Evolutionary conservation across 1,284 basidiomycete genomes (phyloP), one percentile per base, ranked within the genome.

Genomic region (Spongispora temasekensis): DNA sequence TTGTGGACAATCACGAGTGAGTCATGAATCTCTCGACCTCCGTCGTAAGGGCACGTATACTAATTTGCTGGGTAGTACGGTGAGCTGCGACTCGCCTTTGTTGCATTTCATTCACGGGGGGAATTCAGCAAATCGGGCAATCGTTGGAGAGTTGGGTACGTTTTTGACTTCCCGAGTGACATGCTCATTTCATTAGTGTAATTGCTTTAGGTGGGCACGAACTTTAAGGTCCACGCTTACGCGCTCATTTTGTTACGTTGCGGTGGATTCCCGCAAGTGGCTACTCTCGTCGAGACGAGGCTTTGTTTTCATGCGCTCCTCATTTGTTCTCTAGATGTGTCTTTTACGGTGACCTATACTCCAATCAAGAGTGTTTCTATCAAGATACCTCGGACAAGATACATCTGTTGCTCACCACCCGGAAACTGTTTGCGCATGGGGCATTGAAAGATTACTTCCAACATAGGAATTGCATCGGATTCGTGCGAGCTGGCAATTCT

Each of bases 281-380:
- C 27, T 34, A 50, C 50, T 21, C 31, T 58, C 7, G 6, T 58
- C 52, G 30, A 55, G 59, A 28, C 6, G 42, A 1, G 3, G 52
- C 52, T 8, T 40, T 19, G 19, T 23, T 54, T 13, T 52, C 17
- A 61, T 32, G n/a, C 25, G 30, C 12, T 21, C 17, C 8, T 40
- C n/a, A n/a, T n/a, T 55, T 31, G 12, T 2, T 48, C 46, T 42
- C 15, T 53, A 94, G 92, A 44, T 94, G 94, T 69, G 87, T 97
- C 32, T 98, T 98, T 77, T 94, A 94, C 64, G 95, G 95, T 9
- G 96, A 98, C 75, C 72, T 97, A 27, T 93, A 90, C 67, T 87
- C 86, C 0, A 89, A 90, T 66, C 66, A 77, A 42, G 86, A 89
- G 70, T 86, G 87, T 64, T 90, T 85, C 70, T 79, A 86, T 64